Conservation (phyloP, 768 basidiomycete genomes). For the Russula griseocarnosa region DNA sequence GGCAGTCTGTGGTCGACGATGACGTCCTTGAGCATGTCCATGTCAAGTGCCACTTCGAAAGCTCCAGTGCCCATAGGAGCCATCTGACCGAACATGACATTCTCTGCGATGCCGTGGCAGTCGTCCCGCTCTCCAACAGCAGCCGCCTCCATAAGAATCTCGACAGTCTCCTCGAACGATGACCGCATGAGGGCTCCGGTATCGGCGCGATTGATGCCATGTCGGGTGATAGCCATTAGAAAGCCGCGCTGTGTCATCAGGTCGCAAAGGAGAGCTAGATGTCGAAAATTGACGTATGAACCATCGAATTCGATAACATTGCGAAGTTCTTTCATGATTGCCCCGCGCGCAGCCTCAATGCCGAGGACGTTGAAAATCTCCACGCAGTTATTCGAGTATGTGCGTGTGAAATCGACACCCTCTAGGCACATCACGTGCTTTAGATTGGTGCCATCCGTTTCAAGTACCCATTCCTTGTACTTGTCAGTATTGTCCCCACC, state of each 20-base stretch:
- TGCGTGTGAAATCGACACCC: constrained; percentile 88
- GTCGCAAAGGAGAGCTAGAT: constrained; percentile 93
- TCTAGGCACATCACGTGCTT: constrained; percentile 94
- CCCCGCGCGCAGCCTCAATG: constrained; percentile 93
- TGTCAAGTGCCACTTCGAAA: constrained; percentile 93
- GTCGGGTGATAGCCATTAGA: constrained; percentile 98
- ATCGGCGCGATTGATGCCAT: constrained; percentile 98
- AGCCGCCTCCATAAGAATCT: constrained; percentile 98
- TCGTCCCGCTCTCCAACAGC: constrained; percentile 98
- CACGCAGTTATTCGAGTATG: constrained; percentile 95
- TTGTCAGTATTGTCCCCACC: constrained; percentile 47
- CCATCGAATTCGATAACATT: constrained; percentile 98
- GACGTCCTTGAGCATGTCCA: constrained; percentile 97
- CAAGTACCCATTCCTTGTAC: constrained; percentile 92
- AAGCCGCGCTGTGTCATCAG: constrained; percentile 95
- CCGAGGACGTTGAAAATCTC: constrained; percentile 94
- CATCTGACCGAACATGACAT: constrained; percentile 98
- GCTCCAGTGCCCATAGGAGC: constrained; percentile 99
- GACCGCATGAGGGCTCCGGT: constrained; percentile 99
- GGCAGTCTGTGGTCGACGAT: constrained; percentile 94
- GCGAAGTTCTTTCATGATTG: constrained; percentile 90
- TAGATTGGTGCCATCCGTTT: constrained; percentile 95
- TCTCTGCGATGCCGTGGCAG: constrained; percentile 98
- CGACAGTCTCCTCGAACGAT: constrained; percentile 99
- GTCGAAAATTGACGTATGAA: constrained; percentile 98